Evolutionary conservation across 176 grass and related monocot genomes (phyloP).

Genomic region (Saccharum officinarum): DNA sequence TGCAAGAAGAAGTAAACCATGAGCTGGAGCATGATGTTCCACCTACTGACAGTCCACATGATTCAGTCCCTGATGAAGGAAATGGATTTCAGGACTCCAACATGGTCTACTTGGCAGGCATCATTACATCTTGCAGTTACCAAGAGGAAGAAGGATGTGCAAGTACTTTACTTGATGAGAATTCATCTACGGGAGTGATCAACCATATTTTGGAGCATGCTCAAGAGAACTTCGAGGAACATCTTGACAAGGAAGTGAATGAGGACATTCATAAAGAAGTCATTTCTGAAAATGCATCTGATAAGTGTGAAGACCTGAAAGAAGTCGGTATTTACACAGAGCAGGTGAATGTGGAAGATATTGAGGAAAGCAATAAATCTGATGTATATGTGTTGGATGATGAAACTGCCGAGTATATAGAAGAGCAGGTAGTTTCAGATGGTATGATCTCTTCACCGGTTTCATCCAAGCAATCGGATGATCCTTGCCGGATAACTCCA

Average conservation of each 20-base stretch:
- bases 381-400: slow-evolving; percentile 34
- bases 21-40: slow-evolving; percentile 33
- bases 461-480: slow-evolving; percentile 47
- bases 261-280: slow-evolving; percentile 20
- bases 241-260: slow-evolving; percentile 16
- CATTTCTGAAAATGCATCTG: slow-evolving; percentile 31
- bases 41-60: slow-evolving; percentile 37
- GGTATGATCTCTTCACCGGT: slow-evolving; percentile 21
- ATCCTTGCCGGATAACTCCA: slow-evolving; percentile 34
- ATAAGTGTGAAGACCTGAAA: slow-evolving; percentile 38
- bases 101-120: slow-evolving; percentile 30
- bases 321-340: slow-evolving; percentile 17
- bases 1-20: slow-evolving; percentile 39
- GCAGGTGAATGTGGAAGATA: slow-evolving; percentile 30
- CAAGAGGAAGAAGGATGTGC: slow-evolving; percentile 38
- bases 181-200: slow-evolving; percentile 18
- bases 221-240: slow-evolving; percentile 18
- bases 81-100: slow-evolving; percentile 39
- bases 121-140: slow-evolving; percentile 21
- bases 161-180: background rate
- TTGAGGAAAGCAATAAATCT: slow-evolving; percentile 23
- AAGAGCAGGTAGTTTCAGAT: slow-evolving; percentile 44
- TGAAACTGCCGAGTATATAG: slow-evolving; percentile 33
- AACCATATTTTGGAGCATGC: background rate
- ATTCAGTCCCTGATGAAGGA: slow-evolving; percentile 46